Conservation (phyloP, 768 basidiomycete species). For the Tubosaeta brunneosetosa region DNA sequence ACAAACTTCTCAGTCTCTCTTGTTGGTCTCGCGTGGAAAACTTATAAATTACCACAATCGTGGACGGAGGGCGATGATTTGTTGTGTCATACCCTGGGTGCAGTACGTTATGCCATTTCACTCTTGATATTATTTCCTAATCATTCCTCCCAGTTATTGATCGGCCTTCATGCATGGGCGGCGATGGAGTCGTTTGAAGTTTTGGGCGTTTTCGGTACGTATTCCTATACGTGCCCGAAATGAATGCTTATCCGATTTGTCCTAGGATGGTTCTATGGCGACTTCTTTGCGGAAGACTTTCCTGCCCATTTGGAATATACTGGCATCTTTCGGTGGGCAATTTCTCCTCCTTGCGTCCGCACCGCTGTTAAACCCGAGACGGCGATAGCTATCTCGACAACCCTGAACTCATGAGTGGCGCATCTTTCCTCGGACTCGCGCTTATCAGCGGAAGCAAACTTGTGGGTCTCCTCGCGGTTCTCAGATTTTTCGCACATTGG, state of each 20-base stretch:
- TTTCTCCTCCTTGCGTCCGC: background rate
- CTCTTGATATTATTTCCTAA: background rate
- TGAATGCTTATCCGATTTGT: background rate
- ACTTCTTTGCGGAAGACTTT: conserved; percentile 94
- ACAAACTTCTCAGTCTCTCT: conserved; percentile 61
- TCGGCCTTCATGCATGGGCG: conserved; percentile 89
- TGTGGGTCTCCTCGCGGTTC: conserved; percentile 78
- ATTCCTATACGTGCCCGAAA: background rate
- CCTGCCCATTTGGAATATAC: conserved; percentile 89
- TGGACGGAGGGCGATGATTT: conserved; percentile 89
- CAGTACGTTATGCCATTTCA: conserved; percentile 45
- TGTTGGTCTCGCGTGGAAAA: conserved; percentile 82
- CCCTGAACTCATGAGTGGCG: conserved; percentile 93
- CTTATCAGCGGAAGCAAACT: conserved; percentile 90
- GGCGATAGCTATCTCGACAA: conserved; percentile 78
- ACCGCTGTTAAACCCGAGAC: background rate
- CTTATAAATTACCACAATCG: conserved; percentile 73
- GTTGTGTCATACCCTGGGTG: conserved; percentile 82
- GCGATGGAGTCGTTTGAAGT: conserved; percentile 88
- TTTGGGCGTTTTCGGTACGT: conserved; percentile 83
- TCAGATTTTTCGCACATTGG: conserved; percentile 86
- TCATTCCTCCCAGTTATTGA: conserved; percentile 54
- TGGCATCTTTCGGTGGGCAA: conserved; percentile 83
- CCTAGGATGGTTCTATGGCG: conserved; percentile 96
- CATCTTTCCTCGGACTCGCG: conserved; percentile 90